A percentile compares a stretch with the other conserved stretches of the same genome.
phyloP scores from a whole-genome alignment of 306 rosid genomes.

The Trifolium repens region DNA sequence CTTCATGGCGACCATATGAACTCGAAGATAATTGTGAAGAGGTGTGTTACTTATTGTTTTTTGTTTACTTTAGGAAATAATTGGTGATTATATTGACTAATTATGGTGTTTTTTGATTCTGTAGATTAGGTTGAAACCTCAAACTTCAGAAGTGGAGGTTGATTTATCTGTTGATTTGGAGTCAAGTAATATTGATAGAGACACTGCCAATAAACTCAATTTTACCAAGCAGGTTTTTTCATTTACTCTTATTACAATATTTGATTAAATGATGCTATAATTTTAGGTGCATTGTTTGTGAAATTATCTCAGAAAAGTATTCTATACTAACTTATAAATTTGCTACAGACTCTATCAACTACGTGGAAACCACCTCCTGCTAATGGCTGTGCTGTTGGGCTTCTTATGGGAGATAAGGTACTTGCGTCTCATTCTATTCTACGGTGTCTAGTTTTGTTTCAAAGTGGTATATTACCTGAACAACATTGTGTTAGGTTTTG shows the following conservation, averaged over 20 bases:
- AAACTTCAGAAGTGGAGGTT: conserved; percentile 63
- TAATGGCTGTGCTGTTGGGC: conserved; percentile 72
- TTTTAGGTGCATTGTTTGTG: conserved; percentile 7
- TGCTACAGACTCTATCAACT: conserved; percentile 69
- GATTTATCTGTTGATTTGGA: conserved; percentile 69
- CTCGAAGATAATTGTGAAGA: conserved; percentile 77
- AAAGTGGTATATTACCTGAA: conserved; percentile 24
- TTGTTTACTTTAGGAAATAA: neutral
- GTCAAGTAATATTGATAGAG: conserved; percentile 64
- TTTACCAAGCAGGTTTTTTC: conserved; percentile 70
- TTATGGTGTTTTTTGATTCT: conserved; percentile 13
- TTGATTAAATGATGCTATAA: conserved; percentile 18
- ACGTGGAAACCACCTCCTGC: conserved; percentile 69
- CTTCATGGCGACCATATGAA: conserved; percentile 87
- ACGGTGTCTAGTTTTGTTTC: conserved; percentile 18
- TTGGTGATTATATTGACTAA: neutral
- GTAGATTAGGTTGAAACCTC: conserved; percentile 74
- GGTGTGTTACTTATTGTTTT: conserved; percentile 47
- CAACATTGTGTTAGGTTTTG: conserved; percentile 23
- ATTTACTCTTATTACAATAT: neutral
- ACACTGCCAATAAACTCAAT: conserved; percentile 43
- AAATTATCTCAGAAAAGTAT: conserved; percentile 13
- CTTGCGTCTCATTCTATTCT: conserved; percentile 32
- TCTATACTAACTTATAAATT: neutral
- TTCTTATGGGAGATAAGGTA: conserved; percentile 85